Evolutionary conservation across 2,329 filamentous ascomycete species (phyloP), one percentile per base, ranked within the genome.

Genomic region (Cytospora leucostoma): DNA sequence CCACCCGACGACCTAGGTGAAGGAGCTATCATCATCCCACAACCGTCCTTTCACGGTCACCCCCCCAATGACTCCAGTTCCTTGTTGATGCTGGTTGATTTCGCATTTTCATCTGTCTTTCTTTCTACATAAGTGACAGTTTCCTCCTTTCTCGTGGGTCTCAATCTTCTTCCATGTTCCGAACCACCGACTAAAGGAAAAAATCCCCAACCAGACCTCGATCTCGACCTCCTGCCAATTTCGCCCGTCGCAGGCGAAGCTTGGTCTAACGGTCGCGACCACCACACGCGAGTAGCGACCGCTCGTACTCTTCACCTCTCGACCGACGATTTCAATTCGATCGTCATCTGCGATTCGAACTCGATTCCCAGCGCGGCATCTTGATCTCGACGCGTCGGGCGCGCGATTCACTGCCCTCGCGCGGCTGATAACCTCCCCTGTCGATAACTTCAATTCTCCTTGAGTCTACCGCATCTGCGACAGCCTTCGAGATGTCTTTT

Each of bases 401-500:
- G 72, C 71, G 72, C 67, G 63, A 63, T 60, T 66, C 62, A 60
- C 58, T 61, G 59, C 61, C 66, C 49, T 60, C 65, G 66, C 64
- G 64, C 54, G 40, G 40, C 55, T 65, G 58, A 62, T 64, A 67
- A 59, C 56, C 60, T 50, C 56, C 40, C 52, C 52, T 51, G 44
- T 53, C 67, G 58, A 58, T 61, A 40, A 53, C 37, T 50, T 4
- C 44, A n/a, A 49, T 17, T 27, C 49, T 38, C 54, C 38, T 50
- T 50, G 56, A 15, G 37, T 59, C 44, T 53, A 57, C 54, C n/a
- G 52, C 61, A 44, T 56, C 60, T 67, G 55, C 63, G 63, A 61
- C 61, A 64, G 56, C 65, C 65, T 61, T 62, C 72, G 79, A 67
- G 71, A 87, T 87, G 84, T 84, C 84, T 71, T 84, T 84, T 70